A percentile compares a stretch with the other conserved stretches of the same genome.
These are phyloP conservation scores for Ophiognomonia clavigignenti-juglandacearum DNA, from an alignment of 2,329 filamentous ascomycete species.

Conservation along the genomic window DNA sequence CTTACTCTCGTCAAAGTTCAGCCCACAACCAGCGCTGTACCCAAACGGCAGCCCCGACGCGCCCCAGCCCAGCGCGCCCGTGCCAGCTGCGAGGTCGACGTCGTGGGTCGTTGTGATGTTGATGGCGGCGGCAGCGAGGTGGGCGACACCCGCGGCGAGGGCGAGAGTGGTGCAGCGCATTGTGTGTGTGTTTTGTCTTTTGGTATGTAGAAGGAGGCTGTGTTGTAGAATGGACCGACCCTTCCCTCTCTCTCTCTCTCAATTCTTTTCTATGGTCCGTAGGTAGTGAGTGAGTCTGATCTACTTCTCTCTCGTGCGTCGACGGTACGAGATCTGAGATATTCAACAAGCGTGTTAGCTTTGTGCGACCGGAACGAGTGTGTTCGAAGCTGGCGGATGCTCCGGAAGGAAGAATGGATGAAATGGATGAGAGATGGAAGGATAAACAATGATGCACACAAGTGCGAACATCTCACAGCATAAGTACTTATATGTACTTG, in stretches of 20 bases:
- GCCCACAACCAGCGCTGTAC: slow-evolving; percentile 1
- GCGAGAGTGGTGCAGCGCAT: not conserved
- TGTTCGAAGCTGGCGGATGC: too few species aligned
- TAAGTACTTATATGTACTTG: too few species aligned
- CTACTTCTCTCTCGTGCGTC: not conserved
- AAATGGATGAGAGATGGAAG: not conserved
- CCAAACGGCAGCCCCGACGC: slow-evolving; percentile 1
- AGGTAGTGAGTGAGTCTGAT: not conserved
- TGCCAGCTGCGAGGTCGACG: not conserved
- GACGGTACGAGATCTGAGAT: too few species aligned
- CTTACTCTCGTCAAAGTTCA: slow-evolving; percentile 3
- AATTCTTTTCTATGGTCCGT: not conserved
- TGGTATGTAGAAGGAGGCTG: not conserved
- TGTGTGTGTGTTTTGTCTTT: not conserved
- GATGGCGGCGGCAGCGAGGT: not conserved
- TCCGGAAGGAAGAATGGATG: too few species aligned
- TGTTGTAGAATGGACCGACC: too few species aligned
- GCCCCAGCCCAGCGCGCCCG: slow-evolving; percentile 3
- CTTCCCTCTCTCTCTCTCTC: too few species aligned
- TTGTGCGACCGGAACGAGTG: not conserved
- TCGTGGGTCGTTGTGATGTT: slow-evolving; percentile 3
- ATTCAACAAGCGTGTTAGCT: not conserved
- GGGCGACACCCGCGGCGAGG: not conserved
- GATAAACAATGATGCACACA: too few species aligned
- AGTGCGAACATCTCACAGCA: too few species aligned